Base-by-base conservation (phyloP, 78 protist genomes). In the Guillardia theta region DNA sequence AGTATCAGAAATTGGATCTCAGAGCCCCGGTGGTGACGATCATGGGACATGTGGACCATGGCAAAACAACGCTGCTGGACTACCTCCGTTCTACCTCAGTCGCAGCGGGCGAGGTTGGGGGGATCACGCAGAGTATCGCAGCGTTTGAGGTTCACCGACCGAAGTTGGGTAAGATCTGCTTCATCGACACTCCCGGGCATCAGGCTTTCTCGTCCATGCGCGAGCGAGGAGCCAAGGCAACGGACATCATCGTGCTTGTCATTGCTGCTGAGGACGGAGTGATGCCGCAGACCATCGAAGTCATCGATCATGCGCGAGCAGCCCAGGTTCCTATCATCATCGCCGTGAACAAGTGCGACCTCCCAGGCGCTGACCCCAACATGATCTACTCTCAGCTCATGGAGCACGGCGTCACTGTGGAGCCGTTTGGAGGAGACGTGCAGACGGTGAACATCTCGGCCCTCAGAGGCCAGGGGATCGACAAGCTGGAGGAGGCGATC, bases 11-110 rank as follows among this genome's bases (percentile, higher is more conserved):
- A 0, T 24, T 70, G 83, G 46, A 36, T 12, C 90, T 30, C 12
- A 90, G 98, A 3, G 95, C 98, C 53, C 99, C 99, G 1, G 96
- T 98, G 33, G 99, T 97, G 4, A 96, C 99, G 0, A 37, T 98
- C 36, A 97, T 98, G 97, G 99, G 99, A 18, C 99, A 98, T 93
- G 98, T 98, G 44, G 98, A 98, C 88, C 99, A 98, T 54, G 99
- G 99, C 50, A 98, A 98, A 83, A 97, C 99, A 0, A 90, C 97
- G 27, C 96, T 98, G 62, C 96, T 98, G 48, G 99, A 98, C 41
- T 54, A 70, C 54, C 53, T 97, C 33, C 94, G 99, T 18, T 58
- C 54, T 4, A 22, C 98, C 12, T 15, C 77, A 9, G 95, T 98
- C 0, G 98, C 97, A 0, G 95, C 95, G 10, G 94, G 95, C 8